Base-by-base conservation (phyloP, 2,329 filamentous ascomycete genomes). In the Chrysoporthe deuterocubensis region DNA sequence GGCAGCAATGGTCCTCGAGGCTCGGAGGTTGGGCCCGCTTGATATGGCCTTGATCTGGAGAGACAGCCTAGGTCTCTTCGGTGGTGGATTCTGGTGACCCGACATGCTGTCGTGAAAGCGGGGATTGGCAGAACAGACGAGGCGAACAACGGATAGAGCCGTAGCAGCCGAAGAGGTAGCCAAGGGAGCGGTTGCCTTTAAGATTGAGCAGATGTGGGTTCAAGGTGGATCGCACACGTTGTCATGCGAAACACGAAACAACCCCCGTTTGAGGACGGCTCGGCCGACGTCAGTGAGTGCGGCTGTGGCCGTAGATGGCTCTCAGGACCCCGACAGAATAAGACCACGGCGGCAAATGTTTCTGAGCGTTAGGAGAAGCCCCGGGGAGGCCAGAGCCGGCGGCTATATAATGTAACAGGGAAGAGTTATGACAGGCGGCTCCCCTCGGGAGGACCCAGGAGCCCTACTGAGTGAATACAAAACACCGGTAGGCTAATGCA, bases 1-100 rank as follows among this genome's bases (percentile, higher is more conserved):
- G 66, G 82, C 80, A 32, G 81, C 77, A 56, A 85, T 74, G 5
- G 79, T 81, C 69, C 81, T 82, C 40, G 81, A 79, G 0, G 79
- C 78, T 69, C 80, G 78, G 48, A 78, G 75, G 63, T 74, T 77
- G 43, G 79, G 73, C 8, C 76, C 77, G 26, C 75, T 74, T 4
- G 77, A 75, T 37, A 81, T 74, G 37, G 81, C 76, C 69, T 80
- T 81, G 74, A 83, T 83, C 73, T 83, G 81, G 68, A 83, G 80
- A 62, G 81, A 83, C 70, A 90, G 78, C 74, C 86, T 82, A 2
- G 88, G 87, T 74, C 83, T 82, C 79, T 82, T 86, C 64, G 80
- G 75, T 6, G 78, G 76, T 13, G 46, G 60, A 66, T 75, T 77
- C 48, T 78, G 75, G 62, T 74, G 74, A 65, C 69, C 72, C 69